Evolutionary conservation across 768 basidiomycete species (phyloP).

Genomic region (Tephrocybe sp.): DNA sequence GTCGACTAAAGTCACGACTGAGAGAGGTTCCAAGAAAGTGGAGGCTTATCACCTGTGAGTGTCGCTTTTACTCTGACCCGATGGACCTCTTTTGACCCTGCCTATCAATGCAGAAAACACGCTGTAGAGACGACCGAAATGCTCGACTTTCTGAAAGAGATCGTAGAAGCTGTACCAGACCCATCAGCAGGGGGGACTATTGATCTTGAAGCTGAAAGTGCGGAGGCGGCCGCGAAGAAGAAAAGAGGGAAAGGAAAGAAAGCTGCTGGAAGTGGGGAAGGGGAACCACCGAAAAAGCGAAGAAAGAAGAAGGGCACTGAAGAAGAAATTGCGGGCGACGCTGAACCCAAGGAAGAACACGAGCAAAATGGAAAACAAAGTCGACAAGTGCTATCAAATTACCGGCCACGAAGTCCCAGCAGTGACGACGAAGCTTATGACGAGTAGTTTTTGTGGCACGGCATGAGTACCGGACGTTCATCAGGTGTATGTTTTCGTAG

Average conservation of each 20-base stretch:
- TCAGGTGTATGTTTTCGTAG: constrained; percentile 10
- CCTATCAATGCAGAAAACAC: constrained; percentile 67
- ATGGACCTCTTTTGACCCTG: background rate
- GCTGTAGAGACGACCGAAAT: constrained; percentile 84
- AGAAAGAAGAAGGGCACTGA: constrained; percentile 45
- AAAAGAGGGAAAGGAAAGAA: constrained; percentile 57
- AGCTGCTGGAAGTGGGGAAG: constrained; percentile 31
- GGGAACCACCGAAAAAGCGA: constrained; percentile 43
- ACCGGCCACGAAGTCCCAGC: constrained; percentile 32
- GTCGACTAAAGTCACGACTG: constrained; percentile 72
- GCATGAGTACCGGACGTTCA: constrained; percentile 19
- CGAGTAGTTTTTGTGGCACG: constrained; percentile 40
- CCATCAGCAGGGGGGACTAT: constrained; percentile 82
- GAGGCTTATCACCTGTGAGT: constrained; percentile 93
- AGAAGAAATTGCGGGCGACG: constrained; percentile 27
- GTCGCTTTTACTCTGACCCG: background rate
- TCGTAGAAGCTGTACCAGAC: constrained; percentile 83
- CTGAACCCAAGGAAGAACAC: constrained; percentile 20
- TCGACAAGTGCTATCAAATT: constrained; percentile 24
- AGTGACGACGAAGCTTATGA: constrained; percentile 43
- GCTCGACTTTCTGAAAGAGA: constrained; percentile 93
- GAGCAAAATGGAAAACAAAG: constrained; percentile 18
- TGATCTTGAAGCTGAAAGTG: constrained; percentile 61
- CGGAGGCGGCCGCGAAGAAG: constrained; percentile 48
- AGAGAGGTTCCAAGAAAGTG: constrained; percentile 82